Conservation (phyloP, 169 alveolate species). For the Babesia divergens region DNA sequence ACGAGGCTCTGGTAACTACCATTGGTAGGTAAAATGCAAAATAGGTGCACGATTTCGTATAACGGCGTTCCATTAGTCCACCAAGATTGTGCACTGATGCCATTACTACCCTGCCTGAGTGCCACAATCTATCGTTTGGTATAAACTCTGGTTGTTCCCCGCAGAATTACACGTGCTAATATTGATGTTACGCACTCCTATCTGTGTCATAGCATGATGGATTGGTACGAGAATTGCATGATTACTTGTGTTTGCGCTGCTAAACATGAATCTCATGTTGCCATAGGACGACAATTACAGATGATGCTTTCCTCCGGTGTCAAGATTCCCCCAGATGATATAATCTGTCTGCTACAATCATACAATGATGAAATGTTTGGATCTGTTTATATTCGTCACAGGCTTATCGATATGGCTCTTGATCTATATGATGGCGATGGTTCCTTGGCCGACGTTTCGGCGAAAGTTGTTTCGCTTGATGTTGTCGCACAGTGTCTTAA, state of each 20-base stretch:
- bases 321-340: not conserved
- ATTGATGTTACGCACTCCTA: no score
- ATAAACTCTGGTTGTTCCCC: no score
- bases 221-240: no score
- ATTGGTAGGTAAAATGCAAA: slow-evolving; percentile 29
- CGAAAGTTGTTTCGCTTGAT: not conserved
- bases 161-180: no score
- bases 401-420: slow-evolving; percentile 4
- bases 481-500: not conserved
- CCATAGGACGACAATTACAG: not conserved
- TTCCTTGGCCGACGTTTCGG: not conserved
- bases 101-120: no score
- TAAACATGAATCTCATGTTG: not conserved
- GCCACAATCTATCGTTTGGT: no score
- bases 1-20: not conserved
- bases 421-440: not conserved
- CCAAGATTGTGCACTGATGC: no score
- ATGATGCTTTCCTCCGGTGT: not conserved
- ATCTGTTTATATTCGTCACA: not conserved
- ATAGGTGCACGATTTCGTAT: no score
- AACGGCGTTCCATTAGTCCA: slow-evolving; percentile 6
- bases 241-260: no score
- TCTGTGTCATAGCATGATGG: no score
- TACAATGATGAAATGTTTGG: not conserved
- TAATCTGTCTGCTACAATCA: not conserved